Percentiles rank a stretch among this genome's conserved stretches.
Conservation (phyloP, 2,329 filamentous ascomycete species). For the Hortaea sp. region DNA sequence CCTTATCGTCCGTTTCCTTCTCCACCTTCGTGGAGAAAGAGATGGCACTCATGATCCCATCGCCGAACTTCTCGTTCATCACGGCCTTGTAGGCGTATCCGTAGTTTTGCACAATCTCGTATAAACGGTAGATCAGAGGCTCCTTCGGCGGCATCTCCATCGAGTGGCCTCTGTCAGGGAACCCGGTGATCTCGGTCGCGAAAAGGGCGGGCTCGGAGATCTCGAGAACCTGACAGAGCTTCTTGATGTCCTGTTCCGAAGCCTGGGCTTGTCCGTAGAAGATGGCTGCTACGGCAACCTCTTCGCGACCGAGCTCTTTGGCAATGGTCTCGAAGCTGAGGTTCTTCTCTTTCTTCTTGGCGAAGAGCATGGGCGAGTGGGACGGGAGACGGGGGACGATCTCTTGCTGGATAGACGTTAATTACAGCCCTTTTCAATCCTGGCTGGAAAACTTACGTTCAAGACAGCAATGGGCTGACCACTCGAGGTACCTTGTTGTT, state of each 20-base stretch:
- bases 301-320: constrained; percentile 60
- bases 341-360: constrained; percentile 64
- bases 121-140: constrained; percentile 80
- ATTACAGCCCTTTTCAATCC: background rate
- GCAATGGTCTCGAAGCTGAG: constrained; percentile 74
- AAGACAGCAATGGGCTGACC: constrained; percentile 24
- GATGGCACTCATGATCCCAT: constrained; percentile 94
- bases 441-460: constrained; percentile 10
- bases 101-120: constrained; percentile 94
- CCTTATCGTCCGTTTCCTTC: constrained; percentile 68
- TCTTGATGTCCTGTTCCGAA: constrained; percentile 56
- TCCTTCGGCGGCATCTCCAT: constrained; percentile 78
- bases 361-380: constrained; percentile 65
- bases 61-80: constrained; percentile 74
- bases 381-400: constrained; percentile 59
- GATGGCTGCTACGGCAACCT: constrained; percentile 76
- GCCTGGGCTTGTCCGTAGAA: constrained; percentile 84
- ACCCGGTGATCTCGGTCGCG: constrained; percentile 55
- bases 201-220: constrained; percentile 47
- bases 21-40: constrained; percentile 84
- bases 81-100: constrained; percentile 94
- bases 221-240: constrained; percentile 55
- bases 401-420: constrained; percentile 41
- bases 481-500: constrained; percentile 10
- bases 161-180: constrained; percentile 69